These are phyloP conservation scores for Stemphylium beticola DNA, from an alignment of 2,329 filamentous ascomycete genomes.

Conservation along the genomic window DNA sequence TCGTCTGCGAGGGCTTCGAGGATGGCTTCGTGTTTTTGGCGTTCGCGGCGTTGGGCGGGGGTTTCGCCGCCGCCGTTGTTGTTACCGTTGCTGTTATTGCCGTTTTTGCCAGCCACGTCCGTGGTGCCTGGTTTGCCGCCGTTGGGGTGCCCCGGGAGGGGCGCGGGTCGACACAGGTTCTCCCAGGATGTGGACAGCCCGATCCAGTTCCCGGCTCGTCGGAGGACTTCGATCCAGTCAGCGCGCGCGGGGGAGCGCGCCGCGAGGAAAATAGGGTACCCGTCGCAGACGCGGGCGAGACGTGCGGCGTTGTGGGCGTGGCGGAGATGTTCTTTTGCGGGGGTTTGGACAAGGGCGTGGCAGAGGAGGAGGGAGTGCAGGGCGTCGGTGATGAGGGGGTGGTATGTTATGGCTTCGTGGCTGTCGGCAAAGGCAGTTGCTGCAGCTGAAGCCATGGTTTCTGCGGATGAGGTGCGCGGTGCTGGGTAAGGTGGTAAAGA, in stretches of 20 bases:
- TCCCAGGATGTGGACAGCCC: constrained; percentile 72
- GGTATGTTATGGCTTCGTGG: constrained; percentile 75
- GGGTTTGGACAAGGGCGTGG: constrained; percentile 80
- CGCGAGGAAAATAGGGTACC: constrained; percentile 79
- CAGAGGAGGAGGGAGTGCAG: constrained; percentile 79
- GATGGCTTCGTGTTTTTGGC: constrained; percentile 69
- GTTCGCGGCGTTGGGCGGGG: constrained; percentile 63
- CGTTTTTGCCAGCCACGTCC: neutral
- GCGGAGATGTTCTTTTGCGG: constrained; percentile 75
- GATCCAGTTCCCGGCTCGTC: constrained; percentile 72
- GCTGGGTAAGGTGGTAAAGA: constrained; percentile 71
- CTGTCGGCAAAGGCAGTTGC: constrained; percentile 51
- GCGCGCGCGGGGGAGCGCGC: constrained; percentile 73
- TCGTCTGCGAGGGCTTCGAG: constrained; percentile 72
- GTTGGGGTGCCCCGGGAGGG: constrained; percentile 44
- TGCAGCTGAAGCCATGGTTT: constrained; percentile 39
- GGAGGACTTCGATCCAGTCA: constrained; percentile 80
- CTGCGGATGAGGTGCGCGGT: constrained; percentile 39
- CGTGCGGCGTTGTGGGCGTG: constrained; percentile 84
- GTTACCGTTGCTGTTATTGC: neutral
- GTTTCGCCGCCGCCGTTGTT: constrained; percentile 45
- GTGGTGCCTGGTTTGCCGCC: neutral
- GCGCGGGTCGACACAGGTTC: constrained; percentile 64
- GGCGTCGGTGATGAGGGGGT: constrained; percentile 79
- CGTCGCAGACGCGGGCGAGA: constrained; percentile 74